Conservation (phyloP, 2,329 filamentous ascomycete species). For the Tricladium varicosporioides region DNA sequence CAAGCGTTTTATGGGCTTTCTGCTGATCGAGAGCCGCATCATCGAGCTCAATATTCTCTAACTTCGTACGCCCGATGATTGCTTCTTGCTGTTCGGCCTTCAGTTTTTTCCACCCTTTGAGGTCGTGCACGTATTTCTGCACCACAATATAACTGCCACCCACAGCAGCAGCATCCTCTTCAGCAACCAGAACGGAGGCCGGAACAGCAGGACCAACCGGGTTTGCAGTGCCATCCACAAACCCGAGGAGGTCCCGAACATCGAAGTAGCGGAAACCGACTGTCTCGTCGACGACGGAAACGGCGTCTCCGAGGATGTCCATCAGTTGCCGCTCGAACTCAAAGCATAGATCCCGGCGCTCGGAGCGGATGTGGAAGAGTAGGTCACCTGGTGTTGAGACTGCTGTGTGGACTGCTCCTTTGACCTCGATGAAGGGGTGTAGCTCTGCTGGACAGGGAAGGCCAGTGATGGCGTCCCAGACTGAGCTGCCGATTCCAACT, state of each 20-base stretch:
- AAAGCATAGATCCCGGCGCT: slow-evolving; percentile 55
- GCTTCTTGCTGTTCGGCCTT: slow-evolving; percentile 51
- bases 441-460: slow-evolving; percentile 49
- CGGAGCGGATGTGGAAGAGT: slow-evolving; percentile 57
- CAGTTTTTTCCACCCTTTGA: slow-evolving; percentile 46
- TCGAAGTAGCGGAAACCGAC: slow-evolving; percentile 60
- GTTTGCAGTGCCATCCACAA: slow-evolving; percentile 60
- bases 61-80: slow-evolving; percentile 56
- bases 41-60: slow-evolving; percentile 56
- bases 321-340: slow-evolving; percentile 57
- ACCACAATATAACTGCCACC: slow-evolving; percentile 59
- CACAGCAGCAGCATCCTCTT: slow-evolving; percentile 37
- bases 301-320: slow-evolving; percentile 44
- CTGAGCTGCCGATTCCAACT: slow-evolving; percentile 51
- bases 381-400: slow-evolving; percentile 55
- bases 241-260: slow-evolving; percentile 55
- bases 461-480: slow-evolving; percentile 48
- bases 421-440: slow-evolving; percentile 46
- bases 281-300: slow-evolving; percentile 51
- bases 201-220: slow-evolving; percentile 46
- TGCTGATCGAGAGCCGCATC: slow-evolving; percentile 46
- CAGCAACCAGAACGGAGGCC: slow-evolving; percentile 43
- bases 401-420: slow-evolving; percentile 49
- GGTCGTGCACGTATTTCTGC: slow-evolving; percentile 56
- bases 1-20: slow-evolving; percentile 53